Percentiles rank a stretch among this genome's conserved stretches.
Evolutionary conservation across 805 yeast genomes (phyloP).

Genomic region (Tetrapisispora nanseiensis): DNA sequence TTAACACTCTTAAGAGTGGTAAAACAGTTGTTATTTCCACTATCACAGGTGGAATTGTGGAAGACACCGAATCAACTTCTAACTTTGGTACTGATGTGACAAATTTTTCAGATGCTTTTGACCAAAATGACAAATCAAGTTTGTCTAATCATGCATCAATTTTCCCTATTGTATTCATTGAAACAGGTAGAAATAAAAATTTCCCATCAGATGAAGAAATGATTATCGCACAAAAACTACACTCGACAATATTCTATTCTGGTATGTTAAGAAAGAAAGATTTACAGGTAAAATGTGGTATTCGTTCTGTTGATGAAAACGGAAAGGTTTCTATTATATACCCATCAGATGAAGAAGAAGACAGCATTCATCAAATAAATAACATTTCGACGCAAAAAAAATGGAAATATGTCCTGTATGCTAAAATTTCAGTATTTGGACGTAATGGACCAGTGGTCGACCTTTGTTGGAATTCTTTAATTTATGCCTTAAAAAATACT

Average conservation of each 20-base stretch:
- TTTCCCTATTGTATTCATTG: conserved; percentile 68
- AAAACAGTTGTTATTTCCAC: conserved; percentile 65
- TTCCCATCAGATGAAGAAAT: conserved; percentile 84
- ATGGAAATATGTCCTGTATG: conserved; percentile 54
- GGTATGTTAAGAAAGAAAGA: conserved; percentile 42
- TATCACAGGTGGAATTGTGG: conserved; percentile 57
- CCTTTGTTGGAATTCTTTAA: conserved; percentile 57
- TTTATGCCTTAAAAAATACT: conserved; percentile 50
- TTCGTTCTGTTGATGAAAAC: conserved; percentile 40
- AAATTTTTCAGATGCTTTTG: conserved; percentile 14
- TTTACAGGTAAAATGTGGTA: conserved; percentile 35
- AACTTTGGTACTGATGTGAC: conserved; percentile 35
- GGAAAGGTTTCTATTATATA: conserved; percentile 40
- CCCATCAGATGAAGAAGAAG: conserved; percentile 33
- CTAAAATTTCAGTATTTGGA: conserved; percentile 66
- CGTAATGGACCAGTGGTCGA: conserved; percentile 78
- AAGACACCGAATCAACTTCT: conserved; percentile 38
- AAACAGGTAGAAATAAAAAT: conserved; percentile 57
- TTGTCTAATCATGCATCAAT: conserved; percentile 34
- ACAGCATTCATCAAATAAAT: conserved; percentile 13
- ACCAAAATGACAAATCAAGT: conserved; percentile 13
- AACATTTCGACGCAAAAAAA: conserved; percentile 28
- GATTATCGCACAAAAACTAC: conserved; percentile 55
- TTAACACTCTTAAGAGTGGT: conserved; percentile 61
- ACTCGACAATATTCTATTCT: conserved; percentile 50